A percentile compares a stretch with the other conserved stretches of the same genome.
Evolutionary conservation across 805 yeast genomes (phyloP).

Genomic region (Jamesozyma lodderae): DNA sequence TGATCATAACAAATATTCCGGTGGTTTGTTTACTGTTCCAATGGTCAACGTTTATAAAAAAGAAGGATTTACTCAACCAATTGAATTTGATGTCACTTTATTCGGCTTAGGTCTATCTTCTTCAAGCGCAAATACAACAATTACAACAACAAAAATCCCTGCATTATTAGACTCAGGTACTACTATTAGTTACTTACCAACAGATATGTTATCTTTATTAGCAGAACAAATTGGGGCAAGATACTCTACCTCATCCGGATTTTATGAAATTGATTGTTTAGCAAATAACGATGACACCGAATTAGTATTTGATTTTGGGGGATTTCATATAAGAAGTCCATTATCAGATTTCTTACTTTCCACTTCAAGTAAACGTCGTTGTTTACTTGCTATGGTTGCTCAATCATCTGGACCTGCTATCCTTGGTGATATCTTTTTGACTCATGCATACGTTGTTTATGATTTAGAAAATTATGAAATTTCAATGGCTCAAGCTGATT

Average conservation of each 20-base stretch:
- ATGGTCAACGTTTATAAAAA: constrained; percentile 16
- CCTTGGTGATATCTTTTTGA: constrained; percentile 52
- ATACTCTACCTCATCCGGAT: constrained; percentile 35
- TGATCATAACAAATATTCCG: constrained; percentile 33
- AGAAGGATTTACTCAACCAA: constrained; percentile 12
- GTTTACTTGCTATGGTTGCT: constrained; percentile 38
- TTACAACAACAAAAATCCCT: constrained; percentile 23
- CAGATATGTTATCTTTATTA: constrained; percentile 27
- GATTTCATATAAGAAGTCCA: constrained; percentile 48
- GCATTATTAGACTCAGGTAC: constrained; percentile 41
- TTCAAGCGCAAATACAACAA: constrained; percentile 19
- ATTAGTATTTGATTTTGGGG: constrained; percentile 51
- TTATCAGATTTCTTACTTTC: constrained; percentile 29
- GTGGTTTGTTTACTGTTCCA: constrained; percentile 30
- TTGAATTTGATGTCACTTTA: constrained; percentile 29
- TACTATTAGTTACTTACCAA: constrained; percentile 39
- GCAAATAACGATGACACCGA: constrained; percentile 25
- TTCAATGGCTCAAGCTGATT: constrained; percentile 41
- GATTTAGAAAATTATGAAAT: constrained; percentile 42
- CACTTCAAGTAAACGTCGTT: constrained; percentile 18
- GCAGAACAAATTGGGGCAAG: constrained; percentile 37
- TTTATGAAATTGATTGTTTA: constrained; percentile 41
- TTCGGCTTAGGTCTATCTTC: constrained; percentile 22
- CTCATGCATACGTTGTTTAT: constrained; percentile 49
- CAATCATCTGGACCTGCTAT: constrained; percentile 23